Percentiles rank a stretch among this genome's conserved stretches.
Evolutionary conservation across 2,329 filamentous ascomycete genomes (phyloP).

Genomic region (Aspergillus arachidicola): DNA sequence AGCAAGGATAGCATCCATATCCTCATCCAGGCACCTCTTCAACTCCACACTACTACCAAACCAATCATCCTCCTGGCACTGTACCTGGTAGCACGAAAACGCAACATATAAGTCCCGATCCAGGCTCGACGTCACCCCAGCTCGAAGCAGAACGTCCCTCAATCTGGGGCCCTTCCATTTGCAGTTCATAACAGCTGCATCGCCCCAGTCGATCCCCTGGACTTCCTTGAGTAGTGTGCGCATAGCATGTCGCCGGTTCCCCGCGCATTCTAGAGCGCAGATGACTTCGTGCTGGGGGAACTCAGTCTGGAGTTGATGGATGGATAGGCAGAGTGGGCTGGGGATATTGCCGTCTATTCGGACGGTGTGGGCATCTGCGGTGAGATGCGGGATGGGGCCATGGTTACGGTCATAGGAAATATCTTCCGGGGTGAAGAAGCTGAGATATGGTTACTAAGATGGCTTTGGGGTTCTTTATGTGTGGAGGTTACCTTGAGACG

Average conservation of each 20-base stretch:
- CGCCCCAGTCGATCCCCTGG: constrained; percentile 61
- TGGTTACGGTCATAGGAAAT: constrained; percentile 62
- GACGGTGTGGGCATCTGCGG: constrained; percentile 45
- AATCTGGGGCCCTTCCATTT: constrained; percentile 58
- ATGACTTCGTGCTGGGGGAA: constrained; percentile 58
- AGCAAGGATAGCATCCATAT: constrained; percentile 52
- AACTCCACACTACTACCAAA: constrained; percentile 61
- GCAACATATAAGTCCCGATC: constrained; percentile 51
- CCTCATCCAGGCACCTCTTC: constrained; percentile 45
- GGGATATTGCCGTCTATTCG: constrained; percentile 54
- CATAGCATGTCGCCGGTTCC: constrained; percentile 64
- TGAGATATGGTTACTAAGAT: constrained; percentile 22
- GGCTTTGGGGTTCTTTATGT: background rate
- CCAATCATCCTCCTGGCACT: constrained; percentile 60
- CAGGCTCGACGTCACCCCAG: constrained; percentile 41
- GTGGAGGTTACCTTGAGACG: constrained; percentile 25
- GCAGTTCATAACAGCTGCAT: constrained; percentile 64
- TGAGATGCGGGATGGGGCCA: constrained; percentile 54
- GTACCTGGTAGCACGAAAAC: constrained; percentile 57
- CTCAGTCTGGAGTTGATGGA: constrained; percentile 49
- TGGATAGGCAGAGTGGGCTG: constrained; percentile 47
- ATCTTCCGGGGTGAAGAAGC: constrained; percentile 56
- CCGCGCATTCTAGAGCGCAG: constrained; percentile 63
- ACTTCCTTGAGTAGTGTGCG: constrained; percentile 62
- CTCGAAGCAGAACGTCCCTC: constrained; percentile 53